Evolutionary conservation across 257 asterid species (phyloP), one percentile per base, ranked within the genome.

Genomic region (Jacaranda mimosifolia): DNA sequence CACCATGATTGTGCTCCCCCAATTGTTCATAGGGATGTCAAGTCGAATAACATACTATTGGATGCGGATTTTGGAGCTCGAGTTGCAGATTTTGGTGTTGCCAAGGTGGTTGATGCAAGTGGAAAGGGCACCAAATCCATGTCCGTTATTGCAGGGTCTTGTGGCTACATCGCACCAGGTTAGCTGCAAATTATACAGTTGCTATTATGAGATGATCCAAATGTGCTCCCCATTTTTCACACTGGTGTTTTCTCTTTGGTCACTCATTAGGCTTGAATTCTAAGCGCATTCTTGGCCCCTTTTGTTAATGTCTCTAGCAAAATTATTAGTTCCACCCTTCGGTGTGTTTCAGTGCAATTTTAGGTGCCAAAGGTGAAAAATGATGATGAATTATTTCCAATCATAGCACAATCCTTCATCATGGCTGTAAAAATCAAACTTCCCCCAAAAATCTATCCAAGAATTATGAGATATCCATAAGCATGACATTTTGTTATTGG

Each of bases 131-230:
- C 79, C 21, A 89, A 91, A 60, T 85, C 97, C 19, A 95, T 95
- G 99, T 95, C 99, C 45, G 93, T 89, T 9, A 93, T 95, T 46
- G 99, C 98, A 5, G 99, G 99, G 3, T 95, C 99, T 45, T 89
- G 97, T 48, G 99, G 99, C 59, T 95, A 95, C 60, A 95, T 95
- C 56, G 99, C 99, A 3, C 99, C 99, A 68, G 99, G 99, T 95
- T 65, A 73, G 32, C 10, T 49, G 56, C 56, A 9, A 10, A 49
- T 1, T 9, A 10, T 11, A 49, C 4, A 1, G 6, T 49, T 49
- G n/a, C 56, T 49, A 9, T 49, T 14, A 49, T 49, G 56, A 49
- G n/a, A 49, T 49, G 17, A 13, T 49, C 11, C 56, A 49, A 49
- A 9, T 14, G 2, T 26, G 32, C 32, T 26, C 32, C 2, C 32